Conservation (phyloP, 2,329 filamentous ascomycete genomes). For the Nemania abortiva region DNA sequence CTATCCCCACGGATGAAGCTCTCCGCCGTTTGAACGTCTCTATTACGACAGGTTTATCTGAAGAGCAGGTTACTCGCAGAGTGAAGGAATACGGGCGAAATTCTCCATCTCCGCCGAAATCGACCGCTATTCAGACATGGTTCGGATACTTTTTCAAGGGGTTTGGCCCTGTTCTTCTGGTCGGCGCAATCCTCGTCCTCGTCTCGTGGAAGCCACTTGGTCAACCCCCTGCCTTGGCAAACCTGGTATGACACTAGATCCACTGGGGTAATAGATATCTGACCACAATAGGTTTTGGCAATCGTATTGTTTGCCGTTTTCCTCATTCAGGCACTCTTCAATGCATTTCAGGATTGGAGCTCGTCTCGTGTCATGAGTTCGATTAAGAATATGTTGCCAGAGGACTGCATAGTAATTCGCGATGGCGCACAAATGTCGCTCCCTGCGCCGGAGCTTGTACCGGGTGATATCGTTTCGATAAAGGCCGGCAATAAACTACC, state of each 20-base stretch:
- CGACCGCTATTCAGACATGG: slow-evolving; percentile 67
- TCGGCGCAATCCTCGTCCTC: slow-evolving; percentile 78
- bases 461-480: slow-evolving; percentile 76
- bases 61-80: slow-evolving; percentile 66
- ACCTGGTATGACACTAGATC: slow-evolving; percentile 56
- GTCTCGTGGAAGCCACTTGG: slow-evolving; percentile 82
- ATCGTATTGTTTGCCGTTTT: slow-evolving; percentile 80
- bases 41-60: slow-evolving; percentile 68
- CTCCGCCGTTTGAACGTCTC: slow-evolving; percentile 70
- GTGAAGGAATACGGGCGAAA: slow-evolving; percentile 74
- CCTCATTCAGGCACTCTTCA: slow-evolving; percentile 76
- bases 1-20: slow-evolving; percentile 68
- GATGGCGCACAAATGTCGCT: slow-evolving; percentile 65
- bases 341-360: slow-evolving; percentile 80
- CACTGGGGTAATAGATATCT: slow-evolving; percentile 2
- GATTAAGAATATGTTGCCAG: slow-evolving; percentile 84
- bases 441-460: slow-evolving; percentile 72
- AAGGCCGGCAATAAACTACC: slow-evolving; percentile 80
- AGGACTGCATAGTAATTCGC: slow-evolving; percentile 74
- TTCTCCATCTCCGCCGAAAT: slow-evolving; percentile 73
- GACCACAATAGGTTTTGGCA: slow-evolving; percentile 66
- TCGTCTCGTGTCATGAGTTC: slow-evolving; percentile 82
- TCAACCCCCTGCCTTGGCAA: slow-evolving; percentile 75
- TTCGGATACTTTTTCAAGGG: slow-evolving; percentile 81
- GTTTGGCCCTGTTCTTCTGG: slow-evolving; percentile 77